Base-by-base conservation (phyloP, 202 grass and related monocot species). In the Bolboschoenoplectus hybrid region DNA sequence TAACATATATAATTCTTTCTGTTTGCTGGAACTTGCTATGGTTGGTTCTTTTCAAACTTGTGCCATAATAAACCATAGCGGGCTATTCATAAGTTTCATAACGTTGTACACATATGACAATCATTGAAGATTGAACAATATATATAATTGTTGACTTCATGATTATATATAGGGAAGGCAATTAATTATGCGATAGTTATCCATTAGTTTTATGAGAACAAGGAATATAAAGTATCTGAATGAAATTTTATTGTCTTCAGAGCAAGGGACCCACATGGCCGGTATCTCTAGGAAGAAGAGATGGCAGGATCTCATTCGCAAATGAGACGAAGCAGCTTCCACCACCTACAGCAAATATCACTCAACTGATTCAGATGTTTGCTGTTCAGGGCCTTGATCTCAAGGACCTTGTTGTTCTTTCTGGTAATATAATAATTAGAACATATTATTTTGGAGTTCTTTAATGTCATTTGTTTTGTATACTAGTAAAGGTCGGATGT, bases 351-450 rank as follows among this genome's bases (percentile, higher is more conserved):
- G 89, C 76, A 0, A 84, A 88, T 78, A 7, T 91, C 32, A 67
- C 82, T 2, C 67, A 67, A 46, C 81, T 91, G 34, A 2, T 65
- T n/a, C 46, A 63, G 56, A 88, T 91, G 17, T 91, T 91, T 45
- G 86, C 81, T 14, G 8, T 55, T 13, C 67, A 82, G 6, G 16
- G 49, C 57, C 89, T 88, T 45, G 75, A 91, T 62, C 6, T 82
- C 49, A 88, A 91, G 82, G 89, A 91, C 57, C 45, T 91, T 50
- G 89, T 35, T 43, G 89, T 88, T 9, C 89, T 91, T 80, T 91
- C 89, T 46, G 89, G 76, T 80, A 77, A 26, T 63, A 26, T 63
- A 66, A 6, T 43, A 36, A 26, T 26, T 26, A 26, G 26, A 3
- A 17, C 17, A 1, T 10, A 50, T 53, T 77, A 34, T 47, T 4